Base-by-base conservation (phyloP, 1,284 basidiomycete species). In the Irpex sp. region DNA sequence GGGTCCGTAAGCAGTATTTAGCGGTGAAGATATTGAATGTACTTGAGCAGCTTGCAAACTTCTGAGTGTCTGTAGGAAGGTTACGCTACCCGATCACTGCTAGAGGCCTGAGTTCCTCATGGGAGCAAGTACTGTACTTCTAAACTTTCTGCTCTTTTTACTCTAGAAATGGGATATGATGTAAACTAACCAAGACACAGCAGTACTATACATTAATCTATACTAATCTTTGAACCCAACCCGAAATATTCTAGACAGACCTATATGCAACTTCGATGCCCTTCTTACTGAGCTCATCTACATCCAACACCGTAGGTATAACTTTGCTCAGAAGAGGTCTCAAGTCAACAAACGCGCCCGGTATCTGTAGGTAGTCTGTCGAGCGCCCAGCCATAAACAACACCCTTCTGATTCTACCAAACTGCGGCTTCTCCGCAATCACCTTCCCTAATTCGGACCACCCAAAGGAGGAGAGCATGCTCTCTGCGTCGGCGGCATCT, bases 341-440 rank as follows among this genome's bases (percentile, higher is more conserved):
- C 15, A 65, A 58, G 19, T 60, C 17, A 4, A 60, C 60, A 38
- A 62, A 62, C 7, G 64, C 64, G 5, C 57, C 40, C 6, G 64
- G 61, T 4, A 62, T 61, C 58, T 62, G 57, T 21, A 47, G 5
- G 36, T 60, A 62, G 47, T 62, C 64, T 55, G 51, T 61, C 52
- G 58, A 26, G 15, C 61, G 26, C 2, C 64, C 61, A 7, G 47
- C 36, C n/a, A 34, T 47, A 54, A 65, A 65, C 7, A 55, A 38
- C 40, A 65, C 55, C 26, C 52, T 59, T 34, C 36, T 48, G 11
- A 65, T 37, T 5, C 31, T 21, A 5, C 5, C n/a, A 21, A 60
- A 60, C 11, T 36, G 61, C 17, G 64, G n/a, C 6, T 26, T 34
- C 7, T 38, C 19, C 19, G 11, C 34, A 7, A 65, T 58, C 15